Evolutionary conservation across 1,139 yeast species (phyloP).

Genomic region (Blastobotrys apis): DNA sequence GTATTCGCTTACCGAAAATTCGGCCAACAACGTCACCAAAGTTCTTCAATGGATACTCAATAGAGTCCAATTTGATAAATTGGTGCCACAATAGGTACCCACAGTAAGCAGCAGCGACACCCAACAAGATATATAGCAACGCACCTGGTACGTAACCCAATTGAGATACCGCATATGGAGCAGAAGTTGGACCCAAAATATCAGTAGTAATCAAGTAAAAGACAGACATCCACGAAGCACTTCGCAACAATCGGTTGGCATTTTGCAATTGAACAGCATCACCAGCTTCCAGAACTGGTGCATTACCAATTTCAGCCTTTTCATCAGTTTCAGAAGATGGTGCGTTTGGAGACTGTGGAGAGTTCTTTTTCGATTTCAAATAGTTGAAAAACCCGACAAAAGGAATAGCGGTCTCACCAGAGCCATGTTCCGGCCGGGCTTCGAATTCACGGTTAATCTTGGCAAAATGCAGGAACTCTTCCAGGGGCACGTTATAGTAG

Average conservation of each 20-base stretch:
- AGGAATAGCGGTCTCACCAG: slow-evolving; percentile 24
- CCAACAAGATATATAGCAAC: slow-evolving; percentile 40
- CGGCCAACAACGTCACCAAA: slow-evolving; percentile 43
- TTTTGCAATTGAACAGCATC: slow-evolving; percentile 18
- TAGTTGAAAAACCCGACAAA: slow-evolving; percentile 17
- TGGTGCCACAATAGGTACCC: slow-evolving; percentile 36
- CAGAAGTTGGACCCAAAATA: slow-evolving; percentile 44
- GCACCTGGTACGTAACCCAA: slow-evolving; percentile 45
- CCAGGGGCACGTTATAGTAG: slow-evolving; percentile 28
- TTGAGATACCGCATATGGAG: slow-evolving; percentile 43
- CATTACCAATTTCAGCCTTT: slow-evolving; percentile 14
- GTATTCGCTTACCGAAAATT: slow-evolving; percentile 34
- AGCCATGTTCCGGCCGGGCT: slow-evolving; percentile 18
- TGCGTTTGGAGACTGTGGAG: slow-evolving; percentile 1
- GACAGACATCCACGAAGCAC: slow-evolving; percentile 38
- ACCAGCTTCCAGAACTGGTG: slow-evolving; percentile 17
- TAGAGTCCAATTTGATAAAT: slow-evolving; percentile 38
- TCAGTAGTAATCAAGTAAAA: slow-evolving; percentile 46
- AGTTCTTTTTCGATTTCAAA: slow-evolving; percentile 9
- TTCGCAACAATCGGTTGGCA: slow-evolving; percentile 33
- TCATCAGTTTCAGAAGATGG: slow-evolving; percentile 8
- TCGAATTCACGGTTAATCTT: slow-evolving; percentile 32
- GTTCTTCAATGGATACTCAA: slow-evolving; percentile 41
- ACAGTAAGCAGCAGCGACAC: slow-evolving; percentile 40
- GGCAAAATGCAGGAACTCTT: slow-evolving; percentile 34